Conservation (phyloP, 1,284 basidiomycete species). For the Volvariella volvacea region DNA sequence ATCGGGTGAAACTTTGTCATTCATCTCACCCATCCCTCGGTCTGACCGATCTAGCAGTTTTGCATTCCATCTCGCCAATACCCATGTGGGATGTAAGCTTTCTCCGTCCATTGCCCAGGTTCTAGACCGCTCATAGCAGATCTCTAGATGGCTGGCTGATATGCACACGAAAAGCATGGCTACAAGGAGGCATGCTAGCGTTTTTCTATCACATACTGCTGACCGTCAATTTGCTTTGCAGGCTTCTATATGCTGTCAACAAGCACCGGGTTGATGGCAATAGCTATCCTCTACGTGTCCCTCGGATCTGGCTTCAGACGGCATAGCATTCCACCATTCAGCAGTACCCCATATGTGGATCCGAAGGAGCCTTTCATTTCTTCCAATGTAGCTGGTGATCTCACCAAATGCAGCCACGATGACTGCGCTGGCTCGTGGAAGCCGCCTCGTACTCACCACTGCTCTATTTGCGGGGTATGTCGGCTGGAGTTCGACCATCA, state of each 20-base stretch:
- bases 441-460: conserved; percentile 45
- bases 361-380: conserved; percentile 36
- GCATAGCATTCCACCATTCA: conserved; percentile 27
- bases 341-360: conserved; percentile 18
- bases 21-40: too few relatives aligned
- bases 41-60: too few relatives aligned
- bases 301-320: conserved; percentile 16
- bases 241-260: conserved; percentile 26
- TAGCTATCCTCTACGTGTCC: conserved; percentile 27
- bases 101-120: background rate
- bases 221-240: background rate
- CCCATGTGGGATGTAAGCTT: conserved; percentile 32
- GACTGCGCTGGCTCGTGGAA: conserved; percentile 39
- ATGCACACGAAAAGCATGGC: conserved; percentile 16
- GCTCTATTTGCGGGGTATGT: conserved; percentile 43
- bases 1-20: too few relatives aligned
- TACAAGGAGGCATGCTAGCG: conserved; percentile 25
- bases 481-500: conserved; percentile 48
- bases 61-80: conserved; percentile 26
- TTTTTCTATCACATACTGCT: background rate
- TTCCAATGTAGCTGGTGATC: conserved; percentile 24
- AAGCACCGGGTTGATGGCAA: conserved; percentile 20
- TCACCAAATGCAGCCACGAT: conserved; percentile 30
- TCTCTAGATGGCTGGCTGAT: conserved; percentile 33
- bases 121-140: conserved; percentile 2